phyloP scores from a whole-genome alignment of 2,329 filamentous ascomycete species.

The Ophiocordyceps camponoti-rufipedis region DNA sequence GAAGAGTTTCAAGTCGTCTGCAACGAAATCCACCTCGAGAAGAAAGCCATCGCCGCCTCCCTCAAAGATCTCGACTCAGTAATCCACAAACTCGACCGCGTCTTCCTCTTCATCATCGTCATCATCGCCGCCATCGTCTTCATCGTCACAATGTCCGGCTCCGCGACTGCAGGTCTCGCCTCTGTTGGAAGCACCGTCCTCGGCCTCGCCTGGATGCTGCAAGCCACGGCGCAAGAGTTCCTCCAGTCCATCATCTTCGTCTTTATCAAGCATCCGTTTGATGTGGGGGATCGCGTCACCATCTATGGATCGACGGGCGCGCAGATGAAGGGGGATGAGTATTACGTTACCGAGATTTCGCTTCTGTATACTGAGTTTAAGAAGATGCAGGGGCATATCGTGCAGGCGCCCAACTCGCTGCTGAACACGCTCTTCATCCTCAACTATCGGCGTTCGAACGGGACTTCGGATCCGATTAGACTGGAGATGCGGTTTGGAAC shows the following conservation, averaged over 20 bases:
- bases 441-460: conserved; percentile 81
- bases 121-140: conserved; percentile 74
- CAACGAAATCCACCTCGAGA: conserved; percentile 84
- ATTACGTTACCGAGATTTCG: conserved; percentile 89
- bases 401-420: conserved; percentile 88
- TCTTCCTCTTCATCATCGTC: conserved; percentile 73
- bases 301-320: conserved; percentile 81
- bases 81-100: conserved; percentile 72
- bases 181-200: conserved; percentile 78
- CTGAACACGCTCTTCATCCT: conserved; percentile 88
- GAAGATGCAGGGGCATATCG: conserved; percentile 93
- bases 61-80: conserved; percentile 91
- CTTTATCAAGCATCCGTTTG: conserved; percentile 93
- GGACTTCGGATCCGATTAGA: conserved; percentile 69
- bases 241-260: conserved; percentile 88
- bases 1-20: conserved; percentile 86
- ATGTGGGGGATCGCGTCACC: conserved; percentile 83
- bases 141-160: conserved; percentile 74
- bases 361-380: conserved; percentile 94
- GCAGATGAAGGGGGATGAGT: conserved; percentile 68
- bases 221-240: conserved; percentile 85
- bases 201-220: conserved; percentile 82
- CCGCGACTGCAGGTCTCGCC: conserved; percentile 77
- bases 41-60: conserved; percentile 87
- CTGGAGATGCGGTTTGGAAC: conserved; percentile 82